phyloP scores from a whole-genome alignment of 768 basidiomycete genomes.

The Lactarius sp. region DNA sequence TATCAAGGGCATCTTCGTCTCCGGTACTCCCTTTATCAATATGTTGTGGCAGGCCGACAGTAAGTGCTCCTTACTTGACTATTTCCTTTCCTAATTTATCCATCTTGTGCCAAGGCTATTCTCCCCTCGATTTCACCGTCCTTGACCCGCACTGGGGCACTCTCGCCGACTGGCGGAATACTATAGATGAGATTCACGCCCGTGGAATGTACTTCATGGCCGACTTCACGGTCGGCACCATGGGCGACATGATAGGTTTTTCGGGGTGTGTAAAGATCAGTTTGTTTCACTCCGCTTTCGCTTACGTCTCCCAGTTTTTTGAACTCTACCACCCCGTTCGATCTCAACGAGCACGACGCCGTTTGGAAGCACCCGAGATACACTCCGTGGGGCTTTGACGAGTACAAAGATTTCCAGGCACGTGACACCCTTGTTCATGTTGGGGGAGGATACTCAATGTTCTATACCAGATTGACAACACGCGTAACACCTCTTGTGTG shows the following conservation, averaged over 20 bases:
- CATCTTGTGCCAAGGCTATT: slow-evolving; percentile 60
- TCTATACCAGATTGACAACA: slow-evolving; percentile 51
- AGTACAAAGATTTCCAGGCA: slow-evolving; percentile 80
- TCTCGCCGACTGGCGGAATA: slow-evolving; percentile 67
- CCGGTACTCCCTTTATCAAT: slow-evolving; percentile 89
- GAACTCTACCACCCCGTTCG: slow-evolving; percentile 79
- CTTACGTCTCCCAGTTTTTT: slow-evolving; percentile 47
- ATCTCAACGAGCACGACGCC: slow-evolving; percentile 63
- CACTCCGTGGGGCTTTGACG: slow-evolving; percentile 79
- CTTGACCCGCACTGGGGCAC: slow-evolving; percentile 93
- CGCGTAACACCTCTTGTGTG: slow-evolving; percentile 66
- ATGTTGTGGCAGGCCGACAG: slow-evolving; percentile 98
- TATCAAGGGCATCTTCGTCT: slow-evolving; percentile 77
- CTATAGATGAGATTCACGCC: slow-evolving; percentile 73
- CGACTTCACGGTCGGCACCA: slow-evolving; percentile 93
- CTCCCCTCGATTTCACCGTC: slow-evolving; percentile 85
- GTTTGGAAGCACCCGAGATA: slow-evolving; percentile 73
- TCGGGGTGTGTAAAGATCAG: slow-evolving; percentile 51
- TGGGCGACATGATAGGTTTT: slow-evolving; percentile 84
- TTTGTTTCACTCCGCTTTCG: slow-evolving; percentile 17
- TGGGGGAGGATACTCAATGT: slow-evolving; percentile 6
- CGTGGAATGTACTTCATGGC: slow-evolving; percentile 88
- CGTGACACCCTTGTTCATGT: slow-evolving; percentile 24
- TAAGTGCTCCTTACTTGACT: slow-evolving; percentile 38
- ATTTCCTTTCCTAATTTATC: slow-evolving; percentile 6